phyloP scores from a whole-genome alignment of 768 basidiomycete genomes.

The Lepiota brunneoincarnata region DNA sequence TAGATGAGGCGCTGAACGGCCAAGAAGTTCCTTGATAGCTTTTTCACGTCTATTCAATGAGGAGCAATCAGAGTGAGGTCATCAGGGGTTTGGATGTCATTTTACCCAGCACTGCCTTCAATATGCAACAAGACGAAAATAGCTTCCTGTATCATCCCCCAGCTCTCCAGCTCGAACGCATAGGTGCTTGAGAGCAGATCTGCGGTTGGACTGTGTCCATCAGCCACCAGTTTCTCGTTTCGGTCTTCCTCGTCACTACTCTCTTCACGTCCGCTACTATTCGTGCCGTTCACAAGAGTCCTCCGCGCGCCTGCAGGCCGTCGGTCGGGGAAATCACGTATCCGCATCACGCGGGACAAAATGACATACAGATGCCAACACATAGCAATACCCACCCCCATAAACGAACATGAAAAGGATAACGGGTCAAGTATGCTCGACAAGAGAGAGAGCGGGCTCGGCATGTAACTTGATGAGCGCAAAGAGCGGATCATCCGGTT shows the following conservation, averaged over 20 bases:
- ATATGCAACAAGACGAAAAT: slow-evolving; percentile 88
- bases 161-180: slow-evolving; percentile 80
- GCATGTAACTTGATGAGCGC: slow-evolving; percentile 78
- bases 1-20: slow-evolving; percentile 60
- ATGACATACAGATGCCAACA: slow-evolving; percentile 94
- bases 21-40: slow-evolving; percentile 78
- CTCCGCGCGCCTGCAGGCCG: slow-evolving; percentile 11
- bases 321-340: slow-evolving; percentile 89
- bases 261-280: slow-evolving; percentile 7
- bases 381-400: slow-evolving; percentile 68
- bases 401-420: slow-evolving; percentile 70
- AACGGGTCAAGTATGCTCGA: slow-evolving; percentile 70
- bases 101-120: slow-evolving; percentile 74
- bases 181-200: slow-evolving; percentile 83
- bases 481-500: slow-evolving; percentile 66
- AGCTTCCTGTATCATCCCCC: slow-evolving; percentile 81
- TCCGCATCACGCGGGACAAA: slow-evolving; percentile 75
- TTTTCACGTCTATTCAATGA: slow-evolving; percentile 64
- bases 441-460: slow-evolving; percentile 64
- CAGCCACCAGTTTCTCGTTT: slow-evolving; percentile 34
- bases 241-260: slow-evolving; percentile 32
- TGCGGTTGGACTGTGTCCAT: slow-evolving; percentile 82
- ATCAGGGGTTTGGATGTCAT: slow-evolving; percentile 30
- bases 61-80: slow-evolving; percentile 2
- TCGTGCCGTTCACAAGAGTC: slow-evolving; percentile 23